Base-by-base conservation (phyloP, 2,329 filamentous ascomycete genomes). In the Acrocalymma vagum region DNA sequence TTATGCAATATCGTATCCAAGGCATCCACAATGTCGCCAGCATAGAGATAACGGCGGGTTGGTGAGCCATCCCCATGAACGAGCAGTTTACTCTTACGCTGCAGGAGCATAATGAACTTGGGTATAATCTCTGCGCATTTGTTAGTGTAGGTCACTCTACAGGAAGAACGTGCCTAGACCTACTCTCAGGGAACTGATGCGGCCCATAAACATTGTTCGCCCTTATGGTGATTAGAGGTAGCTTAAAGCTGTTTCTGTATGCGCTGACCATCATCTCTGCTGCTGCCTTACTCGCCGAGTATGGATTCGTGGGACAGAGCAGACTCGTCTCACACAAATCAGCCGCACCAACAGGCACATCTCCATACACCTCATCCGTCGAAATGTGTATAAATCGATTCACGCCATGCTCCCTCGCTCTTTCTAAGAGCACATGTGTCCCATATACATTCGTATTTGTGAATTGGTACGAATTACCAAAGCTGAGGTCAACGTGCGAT, bases 151-250 rank as follows among this genome's bases (percentile, higher is more conserved):
- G n/a, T 10, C 14, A 8, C 11, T 9, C 1, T 16, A 5, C 4
- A 9, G 3, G 10, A 5, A 2, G 5, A 6, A 10, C 10, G 3
- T 3, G 71, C 86, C 70, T 72, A 91, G 88, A 71, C 86, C 70
- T 72, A 91, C 88, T 91, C 72, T 92, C 88, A 0, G 88, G 88
- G 65, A 86, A 91, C 65, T 93, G 88, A 63, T 92, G 87, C 15
- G 89, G 89, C 0, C 89, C 89, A 60, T 92, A 94, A 20, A 93
- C 87, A 59, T 94, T 93, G 74, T 93, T 93, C 65, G 87, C 87
- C 33, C 88, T 80, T 18, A 92, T 86, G 55, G 92, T 88, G 51
- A 93, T 89, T 35, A 84, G 82, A 1, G 88, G 88, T 9, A 94
- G 77, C 67, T 87, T 87, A 76, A 91, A 92, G 69, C 85, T 89